These are phyloP conservation scores for Singerocomus inundabilis DNA, from an alignment of 1,284 basidiomycete genomes.

Conservation along the genomic window DNA sequence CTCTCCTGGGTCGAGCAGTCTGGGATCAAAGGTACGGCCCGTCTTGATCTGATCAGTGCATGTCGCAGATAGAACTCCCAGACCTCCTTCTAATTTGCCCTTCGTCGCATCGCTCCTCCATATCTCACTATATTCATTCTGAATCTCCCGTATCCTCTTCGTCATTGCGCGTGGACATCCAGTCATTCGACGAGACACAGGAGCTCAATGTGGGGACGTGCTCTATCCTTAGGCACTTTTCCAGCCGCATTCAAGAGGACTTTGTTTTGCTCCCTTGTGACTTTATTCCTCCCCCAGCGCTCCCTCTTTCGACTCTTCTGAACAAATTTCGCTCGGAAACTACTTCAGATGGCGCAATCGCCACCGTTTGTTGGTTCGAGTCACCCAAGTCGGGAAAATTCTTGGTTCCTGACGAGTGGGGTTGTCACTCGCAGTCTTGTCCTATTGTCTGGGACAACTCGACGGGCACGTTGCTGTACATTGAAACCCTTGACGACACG, in stretches of 20 bases:
- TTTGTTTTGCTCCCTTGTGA: slow-evolving; percentile 93
- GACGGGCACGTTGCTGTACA: slow-evolving; percentile 66
- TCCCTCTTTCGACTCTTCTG: slow-evolving; percentile 70
- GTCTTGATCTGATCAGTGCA: slow-evolving; percentile 4
- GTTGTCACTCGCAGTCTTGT: slow-evolving; percentile 39
- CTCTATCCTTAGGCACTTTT: slow-evolving; percentile 66
- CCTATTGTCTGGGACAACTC: slow-evolving; percentile 67
- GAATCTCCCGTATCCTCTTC: slow-evolving; percentile 55
- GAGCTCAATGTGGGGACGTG: slow-evolving; percentile 67
- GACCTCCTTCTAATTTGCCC: slow-evolving; percentile 88
- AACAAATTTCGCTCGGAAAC: slow-evolving; percentile 80
- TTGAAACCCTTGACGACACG: slow-evolving; percentile 64
- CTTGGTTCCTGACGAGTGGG: slow-evolving; percentile 64
- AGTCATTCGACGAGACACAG: slow-evolving; percentile 71
- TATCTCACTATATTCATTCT: slow-evolving; percentile 81
- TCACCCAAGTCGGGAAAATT: slow-evolving; percentile 52
- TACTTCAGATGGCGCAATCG: slow-evolving; percentile 63
- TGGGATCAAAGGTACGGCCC: slow-evolving; percentile 70
- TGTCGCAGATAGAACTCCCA: slow-evolving; percentile 32
- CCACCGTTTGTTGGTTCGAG: slow-evolving; percentile 80
- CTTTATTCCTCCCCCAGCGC: slow-evolving; percentile 73
- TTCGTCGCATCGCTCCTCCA: slow-evolving; percentile 64
- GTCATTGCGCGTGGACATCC: slow-evolving; percentile 67
- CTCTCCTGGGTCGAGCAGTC: slow-evolving; percentile 86
- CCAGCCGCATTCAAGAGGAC: slow-evolving; percentile 70